Evolutionary conservation across 2,329 filamentous ascomycete genomes (phyloP).

Genomic region (Incumbomyces delicatus): DNA sequence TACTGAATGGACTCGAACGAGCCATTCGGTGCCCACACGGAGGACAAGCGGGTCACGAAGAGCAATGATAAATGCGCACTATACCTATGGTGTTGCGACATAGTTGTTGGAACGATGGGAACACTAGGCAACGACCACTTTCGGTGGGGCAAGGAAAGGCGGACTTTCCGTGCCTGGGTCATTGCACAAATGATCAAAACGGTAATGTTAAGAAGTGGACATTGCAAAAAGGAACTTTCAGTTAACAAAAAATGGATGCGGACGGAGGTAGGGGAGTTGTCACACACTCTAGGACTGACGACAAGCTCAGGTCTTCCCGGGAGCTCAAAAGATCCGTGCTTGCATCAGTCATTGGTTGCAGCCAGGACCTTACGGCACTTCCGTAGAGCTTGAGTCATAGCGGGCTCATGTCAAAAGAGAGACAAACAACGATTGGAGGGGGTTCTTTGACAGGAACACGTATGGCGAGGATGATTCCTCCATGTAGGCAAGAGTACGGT

Average conservation of each 20-base stretch:
- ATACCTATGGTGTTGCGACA: too few species aligned
- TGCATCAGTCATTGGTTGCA: not conserved
- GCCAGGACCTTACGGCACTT: not conserved
- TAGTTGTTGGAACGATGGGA: not conserved
- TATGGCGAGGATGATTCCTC: not conserved
- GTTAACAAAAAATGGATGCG: not conserved
- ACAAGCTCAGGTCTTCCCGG: too few species aligned
- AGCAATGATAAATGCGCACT: too few species aligned
- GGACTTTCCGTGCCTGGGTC: not conserved
- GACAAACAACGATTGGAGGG: too few species aligned
- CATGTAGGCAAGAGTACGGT: not conserved
- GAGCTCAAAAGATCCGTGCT: not conserved
- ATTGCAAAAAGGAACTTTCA: not conserved
- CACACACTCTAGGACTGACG: too few species aligned
- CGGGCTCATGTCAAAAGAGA: too few species aligned
- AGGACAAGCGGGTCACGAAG: not conserved
- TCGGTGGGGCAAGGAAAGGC: not conserved
- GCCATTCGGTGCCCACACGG: not conserved
- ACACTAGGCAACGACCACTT: not conserved
- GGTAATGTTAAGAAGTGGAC: not conserved
- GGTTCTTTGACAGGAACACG: too few species aligned
- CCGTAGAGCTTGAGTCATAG: not conserved
- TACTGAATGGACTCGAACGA: not conserved
- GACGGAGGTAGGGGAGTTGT: too few species aligned
- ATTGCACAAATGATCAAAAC: not conserved